Evolutionary conservation across 768 basidiomycete genomes (phyloP), one percentile per base, ranked within the genome.

Genomic region (Lactifluus volemus): DNA sequence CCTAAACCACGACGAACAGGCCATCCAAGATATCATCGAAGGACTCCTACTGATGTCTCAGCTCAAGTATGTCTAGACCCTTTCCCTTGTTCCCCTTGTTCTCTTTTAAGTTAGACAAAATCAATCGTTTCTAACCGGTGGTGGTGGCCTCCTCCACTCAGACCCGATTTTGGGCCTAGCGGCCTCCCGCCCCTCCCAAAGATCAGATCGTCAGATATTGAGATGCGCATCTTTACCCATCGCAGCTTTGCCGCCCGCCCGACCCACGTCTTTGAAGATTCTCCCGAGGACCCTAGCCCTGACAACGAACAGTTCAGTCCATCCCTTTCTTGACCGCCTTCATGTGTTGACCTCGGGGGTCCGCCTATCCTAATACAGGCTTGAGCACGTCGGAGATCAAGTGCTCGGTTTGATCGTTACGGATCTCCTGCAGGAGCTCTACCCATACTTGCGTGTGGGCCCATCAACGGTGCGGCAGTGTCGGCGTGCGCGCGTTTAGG

Each of bases 341-440:
- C 5, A 4, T 6, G 9, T 0, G 21, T 47, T 47, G 19, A 47
- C 45, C 32, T 7, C 8, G n/a, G n/a, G 21, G 45, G 19, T 25
- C 45, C 44, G 3, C 10, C 8, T 11, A 47, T 47, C 45, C 44
- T 53, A 19, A 11, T 7, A 55, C 68, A 91, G 89, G 68, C 80
- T 81, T 54, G 89, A 92, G 69, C 86, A 89, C 71, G 73, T 90
- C 3, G 89, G 89, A 0, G 89, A 92, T 69, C 75, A 83, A 5
- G 88, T 92, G 38, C 77, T 92, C 1, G 81, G 82, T 25, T 71
- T 91, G 21, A 73, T 82, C 32, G 83, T 90, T 38, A 91, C 89
- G 0, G 73, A 70, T 53, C 76, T 91, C 39, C 74, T 92, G 69
- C 71, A 79, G 49, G 79, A 85, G 21, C 76, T 79, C 68, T 87